Conservation (phyloP, 768 basidiomycete species). For the Lactarius tabidus region DNA sequence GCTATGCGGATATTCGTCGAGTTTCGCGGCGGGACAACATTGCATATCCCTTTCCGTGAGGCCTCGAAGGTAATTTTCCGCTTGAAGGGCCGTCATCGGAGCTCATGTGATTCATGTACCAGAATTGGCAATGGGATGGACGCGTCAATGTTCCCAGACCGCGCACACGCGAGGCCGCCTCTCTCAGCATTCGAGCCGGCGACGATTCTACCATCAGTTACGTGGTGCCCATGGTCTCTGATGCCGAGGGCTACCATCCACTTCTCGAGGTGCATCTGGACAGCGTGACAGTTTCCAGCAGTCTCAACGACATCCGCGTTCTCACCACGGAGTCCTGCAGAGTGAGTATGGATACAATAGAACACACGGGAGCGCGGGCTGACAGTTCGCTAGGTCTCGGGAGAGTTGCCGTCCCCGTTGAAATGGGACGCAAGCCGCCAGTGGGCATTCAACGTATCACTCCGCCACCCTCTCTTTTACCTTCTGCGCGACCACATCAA, state of each 20-base stretch:
- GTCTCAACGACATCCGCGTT: constrained; percentile 82
- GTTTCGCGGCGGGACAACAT: constrained; percentile 66
- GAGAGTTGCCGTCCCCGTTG: constrained; percentile 75
- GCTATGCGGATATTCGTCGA: constrained; percentile 77
- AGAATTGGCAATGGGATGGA: constrained; percentile 96
- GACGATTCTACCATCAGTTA: constrained; percentile 85
- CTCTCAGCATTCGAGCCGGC: constrained; percentile 69
- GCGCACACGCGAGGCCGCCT: constrained; percentile 60
- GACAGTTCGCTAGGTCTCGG: constrained; percentile 46
- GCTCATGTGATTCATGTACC: neutral
- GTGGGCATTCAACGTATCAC: constrained; percentile 72
- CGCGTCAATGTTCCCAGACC: constrained; percentile 44
- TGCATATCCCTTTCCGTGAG: constrained; percentile 90
- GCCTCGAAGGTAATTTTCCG: constrained; percentile 65
- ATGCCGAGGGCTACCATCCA: constrained; percentile 70
- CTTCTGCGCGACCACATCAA: constrained; percentile 91
- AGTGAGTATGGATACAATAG: constrained; percentile 40
- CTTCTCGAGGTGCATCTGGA: constrained; percentile 80
- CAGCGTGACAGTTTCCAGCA: constrained; percentile 70
- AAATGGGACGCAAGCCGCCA: constrained; percentile 76
- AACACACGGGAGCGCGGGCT: neutral
- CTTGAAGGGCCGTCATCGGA: neutral
- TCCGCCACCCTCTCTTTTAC: constrained; percentile 70
- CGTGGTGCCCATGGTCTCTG: constrained; percentile 75
- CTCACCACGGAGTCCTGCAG: constrained; percentile 74